Evolutionary conservation across 1,139 yeast species (phyloP), one percentile per base, ranked within the genome.

Genomic region (Sugiyamaella castrensis): DNA sequence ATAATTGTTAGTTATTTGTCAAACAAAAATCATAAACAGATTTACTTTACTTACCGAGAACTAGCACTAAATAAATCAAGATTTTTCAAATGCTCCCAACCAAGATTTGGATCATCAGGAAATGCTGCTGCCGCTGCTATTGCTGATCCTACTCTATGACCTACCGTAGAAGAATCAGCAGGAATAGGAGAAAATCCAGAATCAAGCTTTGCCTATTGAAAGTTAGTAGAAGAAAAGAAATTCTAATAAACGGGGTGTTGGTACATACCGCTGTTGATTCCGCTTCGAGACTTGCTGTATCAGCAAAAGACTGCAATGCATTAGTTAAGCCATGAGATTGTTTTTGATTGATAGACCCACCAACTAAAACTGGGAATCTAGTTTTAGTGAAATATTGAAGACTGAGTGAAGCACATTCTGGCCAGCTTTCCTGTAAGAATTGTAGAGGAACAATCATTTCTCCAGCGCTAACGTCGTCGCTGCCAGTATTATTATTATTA

Each of bases 1-100:
- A 16, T n/a, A 26, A 27, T 35, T 34, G 39, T 34, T 34, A 34
- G 45, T 26, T 11, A 34, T 12, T 33, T 19, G 15, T 19, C n/a
- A n/a, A n/a, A n/a, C n/a, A n/a, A n/a, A n/a, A n/a, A n/a, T n/a
- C n/a, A n/a, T n/a, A n/a, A n/a, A n/a, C n/a, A n/a, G n/a, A n/a
- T n/a, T n/a, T n/a, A 27, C 13, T 4, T 4, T 10, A 34, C 46
- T 29, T 36, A 42, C 46, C 46, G 40, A 13, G 46, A 42, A 16
- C 35, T 42, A 2, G 36, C 26, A 35, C 40, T 40, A 42, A 42
- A 44, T 10, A 44, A 16, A 30, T 48, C 51, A 26, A 45, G 40
- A 15, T 39, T 48, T 28, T 48, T 48, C n/a, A 46, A 32, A 42
- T 46, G 37, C 29, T 46, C 50, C 52, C 50, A 48, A 33, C 46